Evolutionary conservation across 305 asterid genomes (phyloP).

Genomic region (Rubia balearica): DNA sequence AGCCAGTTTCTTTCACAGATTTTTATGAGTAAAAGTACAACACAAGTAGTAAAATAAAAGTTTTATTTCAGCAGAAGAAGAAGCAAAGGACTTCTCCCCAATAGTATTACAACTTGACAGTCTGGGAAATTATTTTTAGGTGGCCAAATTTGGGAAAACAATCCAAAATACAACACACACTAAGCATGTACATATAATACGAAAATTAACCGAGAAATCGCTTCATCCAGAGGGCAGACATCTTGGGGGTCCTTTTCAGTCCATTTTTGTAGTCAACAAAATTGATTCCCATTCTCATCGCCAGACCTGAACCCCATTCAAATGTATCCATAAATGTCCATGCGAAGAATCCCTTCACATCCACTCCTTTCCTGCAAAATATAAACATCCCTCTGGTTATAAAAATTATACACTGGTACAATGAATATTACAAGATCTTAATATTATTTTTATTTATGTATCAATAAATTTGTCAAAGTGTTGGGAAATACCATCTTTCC

Average conservation of each 20-base stretch:
- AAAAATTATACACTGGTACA: too few species aligned
- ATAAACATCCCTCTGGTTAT: not conserved
- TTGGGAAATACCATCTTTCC: too few species aligned
- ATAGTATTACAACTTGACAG: not conserved
- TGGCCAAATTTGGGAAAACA: not conserved
- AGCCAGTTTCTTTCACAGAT: too few species aligned
- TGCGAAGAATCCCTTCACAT: slow-evolving; percentile 26
- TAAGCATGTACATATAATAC: too few species aligned
- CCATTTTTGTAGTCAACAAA: slow-evolving; percentile 26
- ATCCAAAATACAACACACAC: not conserved
- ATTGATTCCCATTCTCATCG: slow-evolving; percentile 24
- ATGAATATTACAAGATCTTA: too few species aligned
- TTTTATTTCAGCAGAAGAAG: not conserved
- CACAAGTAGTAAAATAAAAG: too few species aligned
- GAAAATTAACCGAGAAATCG: slow-evolving; percentile 9
- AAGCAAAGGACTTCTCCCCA: not conserved
- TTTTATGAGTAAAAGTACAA: too few species aligned
- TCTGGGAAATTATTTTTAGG: not conserved
- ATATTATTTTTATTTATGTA: too few species aligned
- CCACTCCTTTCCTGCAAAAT: slow-evolving; percentile 21
- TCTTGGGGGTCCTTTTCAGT: slow-evolving; percentile 23
- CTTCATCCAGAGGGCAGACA: slow-evolving; percentile 27
- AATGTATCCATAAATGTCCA: slow-evolving; percentile 29
- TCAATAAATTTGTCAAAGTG: too few species aligned
- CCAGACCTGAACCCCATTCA: slow-evolving; percentile 29